Evolutionary conservation across 2,329 filamentous ascomycete genomes (phyloP), one percentile per base, ranked within the genome.

Genomic region (Penicillium sp.): DNA sequence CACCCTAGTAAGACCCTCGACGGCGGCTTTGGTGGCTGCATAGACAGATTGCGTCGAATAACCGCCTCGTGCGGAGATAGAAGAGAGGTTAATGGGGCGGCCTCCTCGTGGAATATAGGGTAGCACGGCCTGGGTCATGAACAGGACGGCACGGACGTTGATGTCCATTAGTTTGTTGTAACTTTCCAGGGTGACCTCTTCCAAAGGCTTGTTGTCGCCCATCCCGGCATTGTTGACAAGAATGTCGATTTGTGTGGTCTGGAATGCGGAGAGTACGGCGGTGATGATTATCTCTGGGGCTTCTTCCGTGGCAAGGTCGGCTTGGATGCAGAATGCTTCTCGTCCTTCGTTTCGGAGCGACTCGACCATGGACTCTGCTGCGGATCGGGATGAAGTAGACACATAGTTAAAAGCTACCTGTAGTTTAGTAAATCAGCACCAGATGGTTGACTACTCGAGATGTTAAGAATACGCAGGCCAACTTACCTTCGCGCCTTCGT

Each of bases 161-260:
- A 53, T 11, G 35, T 55, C 29, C 20, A 56, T 51, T n/a, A 58
- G 12, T 8, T 37, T 35, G 26, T 31, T 18, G 27, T 49, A 50
- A 11, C 51, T 26, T 3, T 50, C 33, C 12, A 37, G 18, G 6
- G 23, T 14, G 23, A 37, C 23, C 5, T 41, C 47, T 20, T 37
- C 23, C 8, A 44, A 14, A 35, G 2, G 33, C 22, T 4, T 48
- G 49, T 6, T 20, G 9, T 37, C 29, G 33, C 31, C 8, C 29
- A 53, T 2, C 53, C 56, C n/a, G n/a, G n/a, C n/a, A n/a, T n/a
- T n/a, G n/a, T n/a, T n/a, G n/a, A n/a, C n/a, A n/a, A n/a, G n/a
- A 33, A 56, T 58, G 35, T 58, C 56, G 27, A 58, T 45, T 7
- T 56, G 45, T 9, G 26, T 27, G 29, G 53, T 56, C 15, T 58